Evolutionary conservation across 345 rosid genomes (phyloP).

Genomic region (Hibiscus mutabilis): DNA sequence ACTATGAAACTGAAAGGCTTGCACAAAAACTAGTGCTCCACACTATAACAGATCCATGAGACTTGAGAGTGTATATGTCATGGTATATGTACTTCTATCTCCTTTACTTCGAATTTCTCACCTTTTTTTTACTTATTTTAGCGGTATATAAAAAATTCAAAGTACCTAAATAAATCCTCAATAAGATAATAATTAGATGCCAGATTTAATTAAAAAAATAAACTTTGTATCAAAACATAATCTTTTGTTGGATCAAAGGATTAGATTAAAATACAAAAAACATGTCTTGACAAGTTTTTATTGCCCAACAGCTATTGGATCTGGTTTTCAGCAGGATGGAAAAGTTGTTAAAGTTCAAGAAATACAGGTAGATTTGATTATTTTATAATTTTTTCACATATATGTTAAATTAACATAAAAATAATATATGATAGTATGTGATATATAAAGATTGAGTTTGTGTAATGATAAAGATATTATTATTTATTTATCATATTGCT

Average conservation of each 20-base stretch:
- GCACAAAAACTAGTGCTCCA: not conserved
- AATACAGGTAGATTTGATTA: not conserved
- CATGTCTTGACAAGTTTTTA: not conserved
- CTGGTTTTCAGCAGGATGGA: constrained; percentile 77
- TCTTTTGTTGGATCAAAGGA: not conserved
- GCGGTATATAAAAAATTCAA: too few species aligned
- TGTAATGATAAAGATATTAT: too few species aligned
- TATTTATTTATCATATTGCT: too few species aligned
- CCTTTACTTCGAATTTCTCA: not conserved
- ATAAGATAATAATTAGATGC: not conserved
- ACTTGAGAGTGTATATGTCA: constrained; percentile 1
- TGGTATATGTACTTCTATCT: not conserved
- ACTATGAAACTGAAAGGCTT: not conserved
- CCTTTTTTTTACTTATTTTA: not conserved
- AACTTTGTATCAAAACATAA: not conserved
- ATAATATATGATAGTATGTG: not conserved
- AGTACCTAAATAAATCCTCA: too few species aligned
- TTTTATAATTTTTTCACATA: constrained; percentile 34
- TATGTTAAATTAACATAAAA: not conserved
- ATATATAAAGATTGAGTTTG: not conserved
- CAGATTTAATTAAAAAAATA: not conserved
- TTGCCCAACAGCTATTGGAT: constrained; percentile 36
- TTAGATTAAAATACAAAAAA: not conserved
- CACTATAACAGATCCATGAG: not conserved
- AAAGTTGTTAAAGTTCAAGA: constrained; percentile 44